Evolutionary conservation across 495 filamentous ascomycete species (phyloP).

Genomic region (Penicillium paxilli): DNA sequence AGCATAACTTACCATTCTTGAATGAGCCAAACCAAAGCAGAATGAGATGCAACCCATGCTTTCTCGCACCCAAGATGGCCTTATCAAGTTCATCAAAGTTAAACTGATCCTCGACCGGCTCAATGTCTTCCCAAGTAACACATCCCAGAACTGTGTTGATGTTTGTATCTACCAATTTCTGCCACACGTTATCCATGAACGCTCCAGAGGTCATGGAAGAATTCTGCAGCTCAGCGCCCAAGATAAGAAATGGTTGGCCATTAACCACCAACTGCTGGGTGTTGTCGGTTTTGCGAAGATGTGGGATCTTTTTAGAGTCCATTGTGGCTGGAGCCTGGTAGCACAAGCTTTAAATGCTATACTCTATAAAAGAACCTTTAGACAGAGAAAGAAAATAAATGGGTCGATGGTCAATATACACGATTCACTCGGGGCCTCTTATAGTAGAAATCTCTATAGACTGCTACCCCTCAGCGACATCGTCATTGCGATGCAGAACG

Average conservation of each 20-base stretch:
- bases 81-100: constrained; percentile 44
- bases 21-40: constrained; percentile 54
- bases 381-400: too few relatives aligned
- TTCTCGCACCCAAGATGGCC: constrained; percentile 39
- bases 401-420: background rate
- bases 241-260: constrained; percentile 47
- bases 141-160: constrained; percentile 53
- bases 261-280: constrained; percentile 45
- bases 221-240: constrained; percentile 49
- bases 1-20: constrained; percentile 41
- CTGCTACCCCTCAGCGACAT: background rate
- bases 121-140: constrained; percentile 52
- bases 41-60: constrained; percentile 42
- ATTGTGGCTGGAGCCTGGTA: too few relatives aligned
- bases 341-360: too few relatives aligned
- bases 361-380: too few relatives aligned
- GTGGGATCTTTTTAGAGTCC: constrained; percentile 17
- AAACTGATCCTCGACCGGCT: constrained; percentile 47
- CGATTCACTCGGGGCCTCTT: background rate
- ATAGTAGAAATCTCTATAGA: background rate
- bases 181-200: constrained; percentile 47
- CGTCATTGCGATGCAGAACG: background rate
- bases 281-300: constrained; percentile 25
- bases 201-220: constrained; percentile 46
- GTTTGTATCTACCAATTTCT: constrained; percentile 38